A percentile compares a stretch with the other conserved stretches of the same genome.
Conservation (phyloP, 805 yeast species). For the Suhomyces canberraensis region DNA sequence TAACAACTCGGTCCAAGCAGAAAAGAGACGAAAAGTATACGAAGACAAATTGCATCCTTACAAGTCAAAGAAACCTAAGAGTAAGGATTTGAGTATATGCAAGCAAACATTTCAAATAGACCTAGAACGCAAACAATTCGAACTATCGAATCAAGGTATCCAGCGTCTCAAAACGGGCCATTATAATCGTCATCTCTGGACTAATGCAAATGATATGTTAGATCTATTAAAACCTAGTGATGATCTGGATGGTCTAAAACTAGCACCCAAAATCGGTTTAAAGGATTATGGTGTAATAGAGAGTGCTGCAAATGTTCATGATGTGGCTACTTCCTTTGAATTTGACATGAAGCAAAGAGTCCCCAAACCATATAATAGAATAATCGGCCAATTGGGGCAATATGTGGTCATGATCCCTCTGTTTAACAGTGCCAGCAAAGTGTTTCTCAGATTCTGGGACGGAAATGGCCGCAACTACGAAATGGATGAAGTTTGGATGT, state of each 20-base stretch:
- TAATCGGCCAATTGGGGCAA: background rate
- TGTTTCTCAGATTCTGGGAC: background rate
- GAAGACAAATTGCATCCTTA: background rate
- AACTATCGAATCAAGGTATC: background rate
- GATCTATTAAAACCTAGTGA: no score
- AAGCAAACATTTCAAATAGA: background rate
- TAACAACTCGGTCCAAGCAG: constrained; percentile 25
- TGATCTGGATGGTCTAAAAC: no score
- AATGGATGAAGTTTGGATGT: background rate
- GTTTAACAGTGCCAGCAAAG: background rate
- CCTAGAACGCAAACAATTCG: background rate
- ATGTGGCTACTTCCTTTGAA: no score
- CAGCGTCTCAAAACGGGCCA: background rate
- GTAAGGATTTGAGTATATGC: background rate
- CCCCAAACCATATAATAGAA: background rate
- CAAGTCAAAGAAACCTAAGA: background rate
- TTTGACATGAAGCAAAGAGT: no score
- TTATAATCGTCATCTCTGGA: background rate
- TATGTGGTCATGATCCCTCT: background rate
- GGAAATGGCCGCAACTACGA: background rate
- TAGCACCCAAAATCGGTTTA: no score
- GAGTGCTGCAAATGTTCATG: no score
- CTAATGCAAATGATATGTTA: background rate
- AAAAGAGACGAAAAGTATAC: constrained; percentile 14
- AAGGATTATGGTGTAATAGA: no score